Percentiles rank a stretch among this genome's conserved stretches.
Conservation (phyloP, 495 filamentous ascomycete species). For the Daldinia childiae region DNA sequence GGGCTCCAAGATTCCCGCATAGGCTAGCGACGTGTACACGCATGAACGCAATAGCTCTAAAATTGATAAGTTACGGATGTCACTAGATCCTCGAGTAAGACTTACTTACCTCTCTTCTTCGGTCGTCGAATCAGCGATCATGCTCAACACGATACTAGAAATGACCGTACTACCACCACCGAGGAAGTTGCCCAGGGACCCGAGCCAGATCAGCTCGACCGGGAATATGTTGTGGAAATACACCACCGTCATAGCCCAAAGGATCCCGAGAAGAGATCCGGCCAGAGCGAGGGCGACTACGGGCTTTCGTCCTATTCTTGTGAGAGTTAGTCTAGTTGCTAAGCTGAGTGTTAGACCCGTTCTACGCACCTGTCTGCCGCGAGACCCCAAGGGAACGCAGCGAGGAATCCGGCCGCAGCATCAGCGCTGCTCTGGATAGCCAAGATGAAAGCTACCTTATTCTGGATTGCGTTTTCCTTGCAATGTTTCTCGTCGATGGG, state of each 20-base stretch:
- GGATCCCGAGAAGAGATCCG: conserved; percentile 48
- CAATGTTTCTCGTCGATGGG: conserved; percentile 50
- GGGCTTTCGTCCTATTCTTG: conserved; percentile 57
- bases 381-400: conserved; percentile 44
- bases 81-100: conserved; percentile 6
- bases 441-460: conserved; percentile 46
- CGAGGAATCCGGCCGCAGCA: conserved; percentile 34
- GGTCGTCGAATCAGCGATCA: conserved; percentile 66
- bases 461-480: conserved; percentile 49
- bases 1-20: conserved; percentile 58
- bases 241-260: conserved; percentile 51
- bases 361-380: conserved; percentile 42
- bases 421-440: conserved; percentile 39
- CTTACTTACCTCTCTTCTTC: conserved; percentile 60
- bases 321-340: conserved; percentile 49
- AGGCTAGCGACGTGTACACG: conserved; percentile 41
- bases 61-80: conserved; percentile 58
- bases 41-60: conserved; percentile 55
- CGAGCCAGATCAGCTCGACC: conserved; percentile 62
- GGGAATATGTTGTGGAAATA: conserved; percentile 56
- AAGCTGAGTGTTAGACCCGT: conserved; percentile 23
- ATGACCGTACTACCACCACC: conserved; percentile 65
- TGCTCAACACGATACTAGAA: conserved; percentile 62
- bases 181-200: conserved; percentile 58
- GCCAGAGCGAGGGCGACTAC: conserved; percentile 47